phyloP scores from a whole-genome alignment of 1,139 yeast genomes.

The Citeromyces hawaiiensis region DNA sequence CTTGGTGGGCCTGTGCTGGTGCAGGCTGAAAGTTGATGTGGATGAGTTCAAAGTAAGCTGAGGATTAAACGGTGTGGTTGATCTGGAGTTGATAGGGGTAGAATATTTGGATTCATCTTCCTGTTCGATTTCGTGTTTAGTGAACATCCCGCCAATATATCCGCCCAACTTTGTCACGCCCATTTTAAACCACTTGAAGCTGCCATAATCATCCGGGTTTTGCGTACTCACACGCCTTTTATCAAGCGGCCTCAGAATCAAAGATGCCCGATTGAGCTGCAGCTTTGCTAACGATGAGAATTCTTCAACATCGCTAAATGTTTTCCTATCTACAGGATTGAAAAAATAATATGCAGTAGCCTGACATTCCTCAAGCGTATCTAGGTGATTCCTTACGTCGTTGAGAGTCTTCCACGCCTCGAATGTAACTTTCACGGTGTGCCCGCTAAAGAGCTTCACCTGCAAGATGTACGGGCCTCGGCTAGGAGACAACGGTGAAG shows the following conservation, averaged over 20 bases:
- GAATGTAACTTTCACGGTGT: constrained; percentile 11
- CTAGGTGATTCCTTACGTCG: constrained; percentile 13
- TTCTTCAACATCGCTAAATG: constrained; percentile 16
- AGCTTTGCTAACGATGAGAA: constrained; percentile 11
- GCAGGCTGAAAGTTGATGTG: constrained; percentile 6
- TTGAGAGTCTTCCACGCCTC: constrained; percentile 9
- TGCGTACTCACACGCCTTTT: neutral
- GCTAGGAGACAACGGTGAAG: constrained; percentile 5
- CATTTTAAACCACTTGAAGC: constrained; percentile 1
- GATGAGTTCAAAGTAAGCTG: constrained; percentile 4
- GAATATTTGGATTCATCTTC: constrained; percentile 1
- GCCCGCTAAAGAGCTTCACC: constrained; percentile 17
- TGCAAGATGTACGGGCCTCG: constrained; percentile 12
- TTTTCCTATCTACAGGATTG: constrained; percentile 16
- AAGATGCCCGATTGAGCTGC: constrained; percentile 16
- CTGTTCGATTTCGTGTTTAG: neutral
- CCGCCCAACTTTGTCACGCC: neutral
- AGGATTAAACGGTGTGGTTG: constrained; percentile 4
- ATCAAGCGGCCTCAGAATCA: constrained; percentile 17
- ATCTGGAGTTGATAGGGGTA: neutral
- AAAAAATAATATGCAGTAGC: constrained; percentile 16
- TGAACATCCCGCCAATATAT: neutral
- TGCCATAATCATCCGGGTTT: constrained; percentile 1
- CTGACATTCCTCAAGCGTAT: constrained; percentile 15
- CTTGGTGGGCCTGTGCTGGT: neutral